Base-by-base conservation (phyloP, 2,329 filamentous ascomycete species). In the Aschersonia sp. region DNA sequence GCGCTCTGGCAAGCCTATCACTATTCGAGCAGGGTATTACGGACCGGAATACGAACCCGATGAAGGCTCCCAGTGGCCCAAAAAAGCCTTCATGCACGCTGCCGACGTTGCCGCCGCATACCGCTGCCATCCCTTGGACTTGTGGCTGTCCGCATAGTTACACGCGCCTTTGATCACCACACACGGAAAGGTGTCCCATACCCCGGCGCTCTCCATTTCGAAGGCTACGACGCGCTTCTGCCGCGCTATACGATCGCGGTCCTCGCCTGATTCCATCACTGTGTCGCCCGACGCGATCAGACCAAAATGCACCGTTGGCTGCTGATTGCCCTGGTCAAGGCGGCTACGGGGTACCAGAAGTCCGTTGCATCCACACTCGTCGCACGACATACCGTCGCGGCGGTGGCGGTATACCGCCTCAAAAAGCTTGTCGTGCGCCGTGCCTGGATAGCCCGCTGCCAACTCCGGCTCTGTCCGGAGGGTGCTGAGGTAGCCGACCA, bases 141-240 rank as follows among this genome's bases (percentile, higher is more conserved):
- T 65, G 52, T 68, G 66, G 39, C 60, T 58, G 49, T 69, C 66
- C 0, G 63, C 60, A 49, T 68, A 69, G 53, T 68, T 61, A 42
- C 61, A 64, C 0, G 64, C 62, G 4, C 64, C 63, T 39, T 64
- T 63, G 43, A 68, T 60, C 0, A 63, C 55, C 1, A 68, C 43
- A 32, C 61, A 63, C 0, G 63, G 63, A 4, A 66, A 51, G 0
- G 50, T 49, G 5, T 58, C 57, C 56, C 56, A 62, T 0, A 59
- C 48, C 0, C 62, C 62, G 2, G 61, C 60, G 1, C 59, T 56
- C 45, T 64, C 62, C 62, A 62, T 64, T 50, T 66, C 63, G 41
- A 64, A 65, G 0, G 52, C 61, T 11, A 64, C 56, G 2, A 63
- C 47, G 1, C 45, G 44, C 0, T 55, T 47, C 31, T 49, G 11